Evolutionary conservation across 768 basidiomycete genomes (phyloP).

Genomic region (Sistotremastrum niveocremeum): DNA sequence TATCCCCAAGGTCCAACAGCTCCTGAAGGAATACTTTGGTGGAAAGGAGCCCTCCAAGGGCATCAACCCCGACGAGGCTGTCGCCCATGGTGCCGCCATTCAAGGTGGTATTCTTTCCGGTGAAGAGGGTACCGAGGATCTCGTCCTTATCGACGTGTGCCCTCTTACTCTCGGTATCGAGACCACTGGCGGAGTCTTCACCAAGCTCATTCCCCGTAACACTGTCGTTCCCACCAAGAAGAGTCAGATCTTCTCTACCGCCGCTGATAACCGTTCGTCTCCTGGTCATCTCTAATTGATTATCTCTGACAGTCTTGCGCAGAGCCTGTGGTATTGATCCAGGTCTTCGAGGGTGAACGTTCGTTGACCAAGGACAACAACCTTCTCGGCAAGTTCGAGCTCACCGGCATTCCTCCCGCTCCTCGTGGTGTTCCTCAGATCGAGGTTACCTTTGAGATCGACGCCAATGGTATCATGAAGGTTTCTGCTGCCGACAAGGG

Average conservation of each 20-base stretch:
- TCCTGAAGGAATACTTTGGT: conserved; percentile 94
- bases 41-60: conserved; percentile 96
- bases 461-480: conserved; percentile 92
- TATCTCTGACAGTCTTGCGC: conserved; percentile 61
- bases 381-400: conserved; percentile 92
- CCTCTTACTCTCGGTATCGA: conserved; percentile 98
- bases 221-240: conserved; percentile 98
- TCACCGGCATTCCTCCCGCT: conserved; percentile 83
- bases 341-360: conserved; percentile 97
- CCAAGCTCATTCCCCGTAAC: conserved; percentile 94
- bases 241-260: conserved; percentile 47
- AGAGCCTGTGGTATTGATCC: conserved; percentile 86
- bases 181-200: conserved; percentile 97
- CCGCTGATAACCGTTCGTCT: conserved; percentile 13
- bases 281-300: conserved; percentile 45
- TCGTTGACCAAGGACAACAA: conserved; percentile 98
- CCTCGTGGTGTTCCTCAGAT: conserved; percentile 97
- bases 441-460: conserved; percentile 93
- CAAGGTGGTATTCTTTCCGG: conserved; percentile 98
- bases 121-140: conserved; percentile 77
- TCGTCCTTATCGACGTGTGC: conserved; percentile 93
- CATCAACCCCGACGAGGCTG: conserved; percentile 99
- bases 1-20: conserved; percentile 98
- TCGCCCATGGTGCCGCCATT: conserved; percentile 96
- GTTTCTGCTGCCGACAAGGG: conserved; percentile 89